Evolutionary conservation across 1,139 yeast species (phyloP).

Genomic region (Kurtzmaniella natalensis): DNA sequence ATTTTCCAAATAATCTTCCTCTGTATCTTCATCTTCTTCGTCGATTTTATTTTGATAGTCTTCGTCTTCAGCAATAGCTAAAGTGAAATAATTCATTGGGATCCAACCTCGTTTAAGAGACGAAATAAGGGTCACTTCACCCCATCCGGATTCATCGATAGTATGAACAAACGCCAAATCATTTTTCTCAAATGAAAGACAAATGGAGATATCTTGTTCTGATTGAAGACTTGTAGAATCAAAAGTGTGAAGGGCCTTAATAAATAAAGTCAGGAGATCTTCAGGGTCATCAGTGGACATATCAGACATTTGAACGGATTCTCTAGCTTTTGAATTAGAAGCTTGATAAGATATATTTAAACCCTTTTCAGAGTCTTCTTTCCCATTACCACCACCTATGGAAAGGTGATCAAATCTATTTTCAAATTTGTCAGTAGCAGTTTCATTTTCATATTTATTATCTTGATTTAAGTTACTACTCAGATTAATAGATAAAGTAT

Average conservation of each 20-base stretch:
- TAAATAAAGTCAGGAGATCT: slow-evolving; percentile 44
- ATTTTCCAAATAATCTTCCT: slow-evolving; percentile 27
- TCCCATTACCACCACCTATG: slow-evolving; percentile 6
- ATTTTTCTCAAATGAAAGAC: slow-evolving; percentile 74
- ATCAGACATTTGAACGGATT: slow-evolving; percentile 4
- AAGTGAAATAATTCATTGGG: slow-evolving; percentile 83
- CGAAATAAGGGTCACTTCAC: slow-evolving; percentile 79
- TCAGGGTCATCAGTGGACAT: slow-evolving; percentile 22
- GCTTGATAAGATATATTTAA: background rate
- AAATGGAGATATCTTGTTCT: slow-evolving; percentile 67
- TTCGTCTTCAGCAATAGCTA: slow-evolving; percentile 41
- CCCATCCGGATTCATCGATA: slow-evolving; percentile 95
- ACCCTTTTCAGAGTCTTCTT: background rate
- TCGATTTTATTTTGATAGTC: slow-evolving; percentile 15
- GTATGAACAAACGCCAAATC: slow-evolving; percentile 87
- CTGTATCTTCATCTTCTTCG: slow-evolving; percentile 14
- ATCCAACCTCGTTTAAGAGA: slow-evolving; percentile 90
- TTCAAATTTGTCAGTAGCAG: slow-evolving; percentile 15
- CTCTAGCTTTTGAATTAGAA: background rate
- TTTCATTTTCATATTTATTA: slow-evolving; percentile 15
- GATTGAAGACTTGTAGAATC: slow-evolving; percentile 65
- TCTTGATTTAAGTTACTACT: slow-evolving; percentile 23
- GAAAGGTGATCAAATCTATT: too few relatives aligned
- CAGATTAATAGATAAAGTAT: slow-evolving; percentile 2
- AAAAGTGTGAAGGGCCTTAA: slow-evolving; percentile 73